phyloP scores from a whole-genome alignment of 257 asterid species.

The Thymus mandschuricus region DNA sequence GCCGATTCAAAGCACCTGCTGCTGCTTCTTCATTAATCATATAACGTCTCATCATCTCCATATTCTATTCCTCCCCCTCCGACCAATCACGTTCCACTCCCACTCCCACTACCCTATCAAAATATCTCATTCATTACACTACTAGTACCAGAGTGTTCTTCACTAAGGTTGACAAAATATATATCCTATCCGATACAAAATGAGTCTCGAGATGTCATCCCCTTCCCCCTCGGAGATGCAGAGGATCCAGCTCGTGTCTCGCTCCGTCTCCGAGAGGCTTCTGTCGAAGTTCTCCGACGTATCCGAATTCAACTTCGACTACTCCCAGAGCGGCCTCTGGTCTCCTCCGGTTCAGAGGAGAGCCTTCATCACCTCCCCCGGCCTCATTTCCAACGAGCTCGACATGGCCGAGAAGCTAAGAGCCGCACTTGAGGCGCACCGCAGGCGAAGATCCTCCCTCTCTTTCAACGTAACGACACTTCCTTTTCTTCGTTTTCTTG shows the following conservation, averaged over 20 bases:
- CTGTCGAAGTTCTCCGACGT: constrained; percentile 68
- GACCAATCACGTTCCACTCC: too few species aligned
- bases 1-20: background rate
- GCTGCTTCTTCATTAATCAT: background rate
- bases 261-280: constrained; percentile 63
- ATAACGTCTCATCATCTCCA: constrained; percentile 16
- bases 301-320: constrained; percentile 73
- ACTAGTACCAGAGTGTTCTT: too few species aligned
- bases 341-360: constrained; percentile 76
- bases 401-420: constrained; percentile 58
- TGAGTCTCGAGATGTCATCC: constrained; percentile 51
- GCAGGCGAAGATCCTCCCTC: constrained; percentile 40
- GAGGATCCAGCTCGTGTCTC: constrained; percentile 71
- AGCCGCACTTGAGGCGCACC: constrained; percentile 45
- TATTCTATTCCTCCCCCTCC: background rate
- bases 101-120: too few species aligned
- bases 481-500: too few species aligned
- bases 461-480: constrained; percentile 41
- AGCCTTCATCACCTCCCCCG: constrained; percentile 59
- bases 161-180: too few species aligned
- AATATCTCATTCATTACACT: too few species aligned
- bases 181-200: background rate
- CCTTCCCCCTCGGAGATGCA: constrained; percentile 22
- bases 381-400: constrained; percentile 42
- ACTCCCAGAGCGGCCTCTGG: constrained; percentile 76